phyloP scores from a whole-genome alignment of 768 basidiomycete genomes.

The Lenzites betulinus region DNA sequence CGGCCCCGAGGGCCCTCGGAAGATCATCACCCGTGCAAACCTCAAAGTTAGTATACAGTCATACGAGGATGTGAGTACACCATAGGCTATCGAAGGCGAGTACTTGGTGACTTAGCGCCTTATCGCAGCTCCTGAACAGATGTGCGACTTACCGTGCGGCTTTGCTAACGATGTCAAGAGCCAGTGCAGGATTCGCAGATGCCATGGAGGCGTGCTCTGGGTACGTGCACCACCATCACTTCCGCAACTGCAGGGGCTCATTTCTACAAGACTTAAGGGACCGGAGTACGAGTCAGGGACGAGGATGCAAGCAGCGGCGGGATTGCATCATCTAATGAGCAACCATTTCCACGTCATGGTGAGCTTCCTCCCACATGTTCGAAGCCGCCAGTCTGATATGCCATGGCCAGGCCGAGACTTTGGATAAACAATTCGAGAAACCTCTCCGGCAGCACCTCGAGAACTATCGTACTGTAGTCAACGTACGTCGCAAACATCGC shows the following conservation, averaged over 20 bases:
- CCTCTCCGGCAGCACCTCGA: constrained; percentile 86
- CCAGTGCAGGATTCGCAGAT: constrained; percentile 82
- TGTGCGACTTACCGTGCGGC: constrained; percentile 82
- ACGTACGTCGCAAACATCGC: constrained; percentile 43
- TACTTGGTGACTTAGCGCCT: constrained; percentile 14
- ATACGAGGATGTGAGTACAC: constrained; percentile 71
- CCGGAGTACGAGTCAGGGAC: constrained; percentile 80
- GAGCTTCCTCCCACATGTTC: constrained; percentile 30
- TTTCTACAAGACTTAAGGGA: constrained; percentile 62
- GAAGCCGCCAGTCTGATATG: background rate
- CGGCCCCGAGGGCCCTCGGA: constrained; percentile 71
- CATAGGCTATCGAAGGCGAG: background rate
- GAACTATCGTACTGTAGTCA: constrained; percentile 71
- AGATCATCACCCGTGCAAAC: constrained; percentile 81
- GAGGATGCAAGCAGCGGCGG: constrained; percentile 81
- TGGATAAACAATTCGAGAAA: constrained; percentile 88
- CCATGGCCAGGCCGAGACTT: constrained; percentile 65
- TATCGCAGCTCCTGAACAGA: constrained; percentile 65
- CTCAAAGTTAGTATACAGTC: constrained; percentile 76
- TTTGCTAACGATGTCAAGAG: constrained; percentile 78
- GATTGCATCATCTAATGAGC: constrained; percentile 87
- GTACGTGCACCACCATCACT: constrained; percentile 44
- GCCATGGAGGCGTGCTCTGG: constrained; percentile 83
- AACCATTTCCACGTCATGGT: constrained; percentile 94
- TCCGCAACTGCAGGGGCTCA: background rate